phyloP scores from a whole-genome alignment of 495 filamentous ascomycete genomes.

The Hypoxylon crocopeplum region DNA sequence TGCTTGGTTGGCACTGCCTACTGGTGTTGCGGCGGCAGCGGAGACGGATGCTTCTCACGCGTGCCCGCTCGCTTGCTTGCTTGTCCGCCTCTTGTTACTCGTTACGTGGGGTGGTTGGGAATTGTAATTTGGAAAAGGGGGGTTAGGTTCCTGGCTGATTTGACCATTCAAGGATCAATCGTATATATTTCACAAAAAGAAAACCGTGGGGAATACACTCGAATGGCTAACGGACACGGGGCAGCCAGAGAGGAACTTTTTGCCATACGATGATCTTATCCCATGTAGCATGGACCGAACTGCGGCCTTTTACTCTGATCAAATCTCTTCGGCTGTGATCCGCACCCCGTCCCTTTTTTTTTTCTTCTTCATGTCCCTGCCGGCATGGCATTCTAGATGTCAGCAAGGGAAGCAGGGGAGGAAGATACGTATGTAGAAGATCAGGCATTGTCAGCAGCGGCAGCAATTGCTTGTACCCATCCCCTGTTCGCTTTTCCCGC shows the following conservation, averaged over 20 bases:
- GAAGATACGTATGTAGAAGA: slow-evolving; percentile 2
- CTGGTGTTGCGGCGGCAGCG: slow-evolving; percentile 29
- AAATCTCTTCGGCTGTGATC: slow-evolving; percentile 25
- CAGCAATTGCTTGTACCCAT: slow-evolving; percentile 24
- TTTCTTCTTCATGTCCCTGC: not conserved
- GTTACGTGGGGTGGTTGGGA: slow-evolving; percentile 31
- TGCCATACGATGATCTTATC: slow-evolving; percentile 11
- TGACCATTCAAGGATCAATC: slow-evolving; percentile 14
- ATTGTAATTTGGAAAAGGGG: slow-evolving; percentile 22
- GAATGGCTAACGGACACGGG: slow-evolving; percentile 28
- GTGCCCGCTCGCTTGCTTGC: slow-evolving; percentile 32
- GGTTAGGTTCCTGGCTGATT: slow-evolving; percentile 20
- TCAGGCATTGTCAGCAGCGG: slow-evolving; percentile 22
- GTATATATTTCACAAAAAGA: slow-evolving; percentile 21
- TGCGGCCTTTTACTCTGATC: slow-evolving; percentile 17
- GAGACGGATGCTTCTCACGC: slow-evolving; percentile 30
- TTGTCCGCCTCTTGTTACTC: slow-evolving; percentile 18
- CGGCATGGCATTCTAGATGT: slow-evolving; percentile 24
- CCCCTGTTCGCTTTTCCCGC: slow-evolving; percentile 34
- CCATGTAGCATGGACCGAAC: slow-evolving; percentile 17
- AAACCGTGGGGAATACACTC: slow-evolving; percentile 8
- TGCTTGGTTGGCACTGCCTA: slow-evolving; percentile 35
- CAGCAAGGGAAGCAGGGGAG: slow-evolving; percentile 10
- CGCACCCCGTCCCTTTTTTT: slow-evolving; percentile 18
- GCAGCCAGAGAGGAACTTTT: slow-evolving; percentile 5